phyloP scores from a whole-genome alignment of 2,329 filamentous ascomycete genomes.

The Sarocladium oryzae region DNA sequence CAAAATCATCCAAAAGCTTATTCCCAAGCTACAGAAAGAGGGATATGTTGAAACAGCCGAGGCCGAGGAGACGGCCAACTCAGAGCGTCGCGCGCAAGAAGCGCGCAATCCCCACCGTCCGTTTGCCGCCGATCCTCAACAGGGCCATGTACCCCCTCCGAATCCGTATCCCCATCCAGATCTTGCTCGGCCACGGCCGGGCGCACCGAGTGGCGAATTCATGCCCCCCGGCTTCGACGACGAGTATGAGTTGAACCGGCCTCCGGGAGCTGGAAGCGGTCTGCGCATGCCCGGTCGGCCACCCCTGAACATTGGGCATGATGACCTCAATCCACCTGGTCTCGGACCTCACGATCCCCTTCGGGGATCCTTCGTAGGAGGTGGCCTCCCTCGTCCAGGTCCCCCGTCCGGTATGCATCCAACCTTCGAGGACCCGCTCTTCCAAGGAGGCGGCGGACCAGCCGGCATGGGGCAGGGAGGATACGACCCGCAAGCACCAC shows the following conservation, averaged over 20 bases:
- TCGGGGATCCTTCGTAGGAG: constrained; percentile 56
- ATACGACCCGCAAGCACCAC: constrained; percentile 66
- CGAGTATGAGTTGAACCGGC: constrained; percentile 75
- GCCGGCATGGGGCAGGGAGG: constrained; percentile 26
- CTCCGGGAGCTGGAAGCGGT: constrained; percentile 17
- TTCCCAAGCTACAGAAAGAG: constrained; percentile 69
- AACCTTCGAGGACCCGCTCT: constrained; percentile 86
- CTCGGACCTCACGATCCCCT: constrained; percentile 82
- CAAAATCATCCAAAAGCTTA: constrained; percentile 76
- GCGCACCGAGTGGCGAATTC: constrained; percentile 61
- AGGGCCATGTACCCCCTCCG: constrained; percentile 61
- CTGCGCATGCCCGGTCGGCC: constrained; percentile 37
- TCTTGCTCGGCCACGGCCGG: constrained; percentile 49
- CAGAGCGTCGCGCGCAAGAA: constrained; percentile 33
- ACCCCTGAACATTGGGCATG: constrained; percentile 68
- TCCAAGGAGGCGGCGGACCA: constrained; percentile 43
- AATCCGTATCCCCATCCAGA: constrained; percentile 46
- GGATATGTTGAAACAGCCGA: constrained; percentile 63
- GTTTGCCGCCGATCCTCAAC: constrained; percentile 34
- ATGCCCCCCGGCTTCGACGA: constrained; percentile 90
- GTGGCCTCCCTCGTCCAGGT: constrained; percentile 50
- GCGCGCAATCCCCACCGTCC: constrained; percentile 26
- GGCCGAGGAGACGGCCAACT: constrained; percentile 34
- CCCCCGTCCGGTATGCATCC: constrained; percentile 86
- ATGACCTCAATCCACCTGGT: constrained; percentile 82